Conservation (phyloP, 352 stramenopile genomes). For the Aphanomyces astaci region DNA sequence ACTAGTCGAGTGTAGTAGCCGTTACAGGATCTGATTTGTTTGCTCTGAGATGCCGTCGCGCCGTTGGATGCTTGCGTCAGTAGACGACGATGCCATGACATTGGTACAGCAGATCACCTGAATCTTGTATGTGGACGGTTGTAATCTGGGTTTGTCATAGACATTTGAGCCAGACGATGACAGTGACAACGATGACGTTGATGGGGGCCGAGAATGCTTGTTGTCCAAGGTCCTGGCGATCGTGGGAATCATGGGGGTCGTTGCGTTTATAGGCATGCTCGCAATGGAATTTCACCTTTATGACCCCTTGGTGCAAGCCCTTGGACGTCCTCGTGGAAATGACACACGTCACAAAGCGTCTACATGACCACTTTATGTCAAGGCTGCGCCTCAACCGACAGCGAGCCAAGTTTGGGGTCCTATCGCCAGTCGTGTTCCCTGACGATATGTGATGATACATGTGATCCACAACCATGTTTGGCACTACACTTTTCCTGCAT, state of each 20-base stretch:
- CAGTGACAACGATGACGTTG: constrained; percentile 1
- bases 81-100: background rate
- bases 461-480: too few species aligned
- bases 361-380: too few species aligned
- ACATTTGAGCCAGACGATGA: background rate
- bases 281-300: background rate
- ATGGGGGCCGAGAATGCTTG: constrained; percentile 1
- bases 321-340: background rate
- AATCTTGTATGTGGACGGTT: too few species aligned
- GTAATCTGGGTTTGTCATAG: too few species aligned
- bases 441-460: too few species aligned
- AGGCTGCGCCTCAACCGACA: background rate
- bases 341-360: background rate
- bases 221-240: constrained; percentile 9
- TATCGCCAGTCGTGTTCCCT: too few species aligned
- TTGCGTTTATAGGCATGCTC: constrained; percentile 1
- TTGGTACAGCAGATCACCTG: too few species aligned
- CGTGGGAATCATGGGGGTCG: background rate
- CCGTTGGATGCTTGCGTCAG: background rate
- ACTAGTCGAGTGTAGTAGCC: background rate
- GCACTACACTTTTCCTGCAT: too few species aligned
- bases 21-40: background rate
- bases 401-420: background rate
- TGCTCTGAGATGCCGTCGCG: background rate
- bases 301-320: background rate